These are phyloP conservation scores for Rhynchosporium secalis DNA, from an alignment of 2,329 filamentous ascomycete species.

Conservation along the genomic window DNA sequence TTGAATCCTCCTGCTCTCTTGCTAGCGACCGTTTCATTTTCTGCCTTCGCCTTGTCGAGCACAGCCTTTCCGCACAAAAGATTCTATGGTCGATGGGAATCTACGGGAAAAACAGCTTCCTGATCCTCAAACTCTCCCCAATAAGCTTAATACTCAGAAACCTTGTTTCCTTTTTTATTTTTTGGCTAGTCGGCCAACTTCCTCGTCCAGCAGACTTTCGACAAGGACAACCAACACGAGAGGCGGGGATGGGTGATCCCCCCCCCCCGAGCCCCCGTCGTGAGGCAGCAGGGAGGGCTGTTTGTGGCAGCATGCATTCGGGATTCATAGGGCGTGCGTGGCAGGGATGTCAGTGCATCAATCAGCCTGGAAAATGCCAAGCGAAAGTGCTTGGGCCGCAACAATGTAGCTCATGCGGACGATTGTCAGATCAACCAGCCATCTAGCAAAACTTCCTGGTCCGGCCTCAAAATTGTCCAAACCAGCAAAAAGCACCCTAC, in stretches of 20 bases:
- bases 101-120: background rate
- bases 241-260: constrained; percentile 10
- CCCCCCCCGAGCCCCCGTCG: background rate
- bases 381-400: constrained; percentile 12
- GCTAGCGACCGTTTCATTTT: constrained; percentile 1
- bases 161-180: constrained; percentile 1
- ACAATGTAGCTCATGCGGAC: constrained; percentile 13
- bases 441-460: constrained; percentile 15
- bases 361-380: constrained; percentile 4
- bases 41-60: background rate
- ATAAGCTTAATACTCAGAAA: constrained; percentile 15
- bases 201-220: background rate
- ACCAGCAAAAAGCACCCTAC: constrained; percentile 14
- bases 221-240: background rate
- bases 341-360: constrained; percentile 5
- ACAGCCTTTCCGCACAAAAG: background rate
- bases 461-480: background rate
- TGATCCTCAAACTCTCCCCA: constrained; percentile 3
- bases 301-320: background rate
- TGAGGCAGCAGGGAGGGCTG: background rate
- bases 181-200: background rate
- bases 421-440: constrained; percentile 28
- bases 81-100: background rate
- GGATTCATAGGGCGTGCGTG: constrained; percentile 8
- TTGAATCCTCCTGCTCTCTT: no score